Base-by-base conservation (phyloP, 176 grass and related monocot species). In the Musa schizocarpa region DNA sequence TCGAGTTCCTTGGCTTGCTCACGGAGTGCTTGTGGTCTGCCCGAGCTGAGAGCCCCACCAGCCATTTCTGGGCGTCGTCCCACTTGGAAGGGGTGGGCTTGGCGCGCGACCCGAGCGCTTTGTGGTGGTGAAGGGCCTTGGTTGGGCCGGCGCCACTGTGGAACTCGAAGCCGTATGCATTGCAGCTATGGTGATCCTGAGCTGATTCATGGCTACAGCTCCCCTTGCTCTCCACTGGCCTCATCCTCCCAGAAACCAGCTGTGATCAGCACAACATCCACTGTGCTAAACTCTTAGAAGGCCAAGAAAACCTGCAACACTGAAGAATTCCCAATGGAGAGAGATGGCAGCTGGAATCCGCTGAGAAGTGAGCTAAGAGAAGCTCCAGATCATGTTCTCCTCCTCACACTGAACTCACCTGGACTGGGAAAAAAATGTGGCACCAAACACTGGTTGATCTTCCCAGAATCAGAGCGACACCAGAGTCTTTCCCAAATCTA, bases 21-120 rank as follows among this genome's bases (percentile, higher is more conserved):
- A 78, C 73, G 13, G 71, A 5, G 21, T 83, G 89, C 65, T 72
- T 72, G 54, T 73, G 81, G 43, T 84, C 76, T n/a, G 75, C 65
- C 69, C 77, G 55, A 73, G 54, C 69, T 7, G 87, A 96, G 27
- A 92, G 50, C 16, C 93, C 86, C 1, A 87, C 90, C 0, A 97
- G 86, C 94, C 94, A 97, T 74, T 97, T 97, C 86, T 97, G 94
- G 21, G 94, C 94, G 74, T 97, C 94, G 55, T 97, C 94, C 94
- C 94, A 93, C 77, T 93, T 97, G 51, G 94, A 97, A 53, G 94
- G 90, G 57, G 65, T 83, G 52, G 86, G 87, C 90, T 97, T 97
- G 17, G 82, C 43, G 51, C 90, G 84, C 1, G 87, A 80, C 3
- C 80, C 76, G 13, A 82, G 54, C 8, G 76, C 64, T 71, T 90